These are phyloP conservation scores for Verticillium alfalfae DNA, from an alignment of 2,329 filamentous ascomycete species.

Conservation along the genomic window DNA sequence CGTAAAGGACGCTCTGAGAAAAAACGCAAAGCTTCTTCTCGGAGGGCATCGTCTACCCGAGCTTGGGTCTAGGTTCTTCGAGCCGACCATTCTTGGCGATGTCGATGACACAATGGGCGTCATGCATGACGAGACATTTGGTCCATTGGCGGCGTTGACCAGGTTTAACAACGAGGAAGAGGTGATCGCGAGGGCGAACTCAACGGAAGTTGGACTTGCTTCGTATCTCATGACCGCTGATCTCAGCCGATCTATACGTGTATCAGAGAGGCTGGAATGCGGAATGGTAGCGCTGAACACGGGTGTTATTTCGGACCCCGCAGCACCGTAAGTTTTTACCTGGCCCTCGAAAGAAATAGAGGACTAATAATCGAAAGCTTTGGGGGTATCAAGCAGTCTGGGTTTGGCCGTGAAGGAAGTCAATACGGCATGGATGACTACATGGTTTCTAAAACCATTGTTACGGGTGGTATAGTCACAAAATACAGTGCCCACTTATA, in stretches of 20 bases:
- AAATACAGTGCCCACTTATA: background rate
- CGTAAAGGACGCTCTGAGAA: constrained; percentile 56
- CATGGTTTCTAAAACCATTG: constrained; percentile 49
- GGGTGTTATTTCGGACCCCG: constrained; percentile 29
- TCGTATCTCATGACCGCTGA: constrained; percentile 67
- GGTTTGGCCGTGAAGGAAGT: constrained; percentile 11
- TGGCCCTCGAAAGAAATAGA: background rate
- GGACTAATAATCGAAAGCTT: constrained; percentile 5
- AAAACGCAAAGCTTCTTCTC: constrained; percentile 53
- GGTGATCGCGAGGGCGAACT: constrained; percentile 52
- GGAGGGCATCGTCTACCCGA: constrained; percentile 59
- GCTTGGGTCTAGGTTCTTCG: constrained; percentile 63
- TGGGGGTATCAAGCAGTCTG: constrained; percentile 12
- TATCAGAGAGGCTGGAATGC: constrained; percentile 62
- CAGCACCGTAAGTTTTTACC: constrained; percentile 16
- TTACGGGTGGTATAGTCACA: constrained; percentile 22
- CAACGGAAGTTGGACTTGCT: constrained; percentile 57
- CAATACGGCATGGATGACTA: constrained; percentile 42
- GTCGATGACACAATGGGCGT: constrained; percentile 54
- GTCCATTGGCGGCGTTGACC: constrained; percentile 58
- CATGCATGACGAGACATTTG: constrained; percentile 58
- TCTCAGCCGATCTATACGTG: constrained; percentile 58
- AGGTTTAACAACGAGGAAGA: constrained; percentile 63
- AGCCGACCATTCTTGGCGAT: constrained; percentile 59
- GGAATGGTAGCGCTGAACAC: constrained; percentile 66